Evolutionary conservation across 352 stramenopile species (phyloP), one percentile per base, ranked within the genome.

Genomic region (Pythium folliculosum): DNA sequence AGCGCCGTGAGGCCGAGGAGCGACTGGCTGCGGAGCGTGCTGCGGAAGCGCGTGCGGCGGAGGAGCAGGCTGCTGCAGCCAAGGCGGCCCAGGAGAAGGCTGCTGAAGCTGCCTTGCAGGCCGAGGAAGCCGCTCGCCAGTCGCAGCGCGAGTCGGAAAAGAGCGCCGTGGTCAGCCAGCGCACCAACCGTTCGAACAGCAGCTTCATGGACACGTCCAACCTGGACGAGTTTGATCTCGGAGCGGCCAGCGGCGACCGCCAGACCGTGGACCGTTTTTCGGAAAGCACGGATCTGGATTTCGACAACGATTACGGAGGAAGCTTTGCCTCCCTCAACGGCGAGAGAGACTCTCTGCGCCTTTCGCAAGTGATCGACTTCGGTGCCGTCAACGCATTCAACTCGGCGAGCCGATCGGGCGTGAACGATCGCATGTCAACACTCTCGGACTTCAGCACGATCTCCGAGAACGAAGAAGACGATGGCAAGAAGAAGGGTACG

Each of bases 291-390:
- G 86, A 92, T 47, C 71, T 94, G 38, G 82, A 82, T 32, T 88
- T 75, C 49, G 82, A 92, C 22, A 84, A 89, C 53, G 82, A 74
- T 50, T 73, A 78, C 27, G 70, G 70, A 16, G 70, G 66, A 43
- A 77, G 63, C 45, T 71, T 77, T 51, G 21, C 77, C 25, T 92
- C 86, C 45, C 75, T 84, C 37, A 85, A 78, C 72, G 82, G 48
- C 47, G 80, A 82, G 56, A 78, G 82, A 21, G 85, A 93, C 51
- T 91, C 85, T 38, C 56, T 91, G 65, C 82, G 85, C 2, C 75
- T 93, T 37, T 91, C 82, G n/a, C 79, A 91, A 60, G 85, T 93
- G 48, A 80, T 93, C 49, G 85, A 93, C 56, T 75, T 93, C 23
- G 82, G 88, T 51, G 81, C 81, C 23, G 81, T 87, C 32, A 69